Evolutionary conservation across 257 asterid species (phyloP).

Genomic region (Salvia rosmarinus): DNA sequence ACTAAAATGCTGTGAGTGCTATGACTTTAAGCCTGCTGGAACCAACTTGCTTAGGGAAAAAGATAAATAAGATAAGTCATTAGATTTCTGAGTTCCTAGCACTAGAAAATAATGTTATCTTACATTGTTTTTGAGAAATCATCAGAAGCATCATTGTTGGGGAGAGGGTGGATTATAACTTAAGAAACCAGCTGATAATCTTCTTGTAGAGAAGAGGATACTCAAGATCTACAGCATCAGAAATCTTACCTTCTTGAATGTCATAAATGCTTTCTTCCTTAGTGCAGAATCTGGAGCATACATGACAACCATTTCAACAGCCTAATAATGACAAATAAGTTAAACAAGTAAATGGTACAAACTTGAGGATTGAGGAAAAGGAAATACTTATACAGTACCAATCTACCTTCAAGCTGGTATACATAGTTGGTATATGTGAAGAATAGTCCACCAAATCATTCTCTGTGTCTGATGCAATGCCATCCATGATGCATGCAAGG

Average conservation of each 20-base stretch:
- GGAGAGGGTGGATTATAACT: background rate
- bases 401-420: conserved; percentile 70
- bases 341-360: conserved; percentile 28
- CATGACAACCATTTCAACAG: conserved; percentile 72
- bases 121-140: background rate
- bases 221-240: conserved; percentile 23
- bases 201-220: conserved; percentile 7
- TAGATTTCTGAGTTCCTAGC: background rate
- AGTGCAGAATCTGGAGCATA: conserved; percentile 63
- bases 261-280: conserved; percentile 68
- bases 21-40: conserved; percentile 12
- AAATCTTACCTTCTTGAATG: conserved; percentile 61
- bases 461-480: conserved; percentile 40
- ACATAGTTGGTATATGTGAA: conserved; percentile 53
- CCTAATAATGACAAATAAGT: conserved; percentile 49
- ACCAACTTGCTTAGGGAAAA: background rate
- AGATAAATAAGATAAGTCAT: background rate
- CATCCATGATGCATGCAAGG: conserved; percentile 65
- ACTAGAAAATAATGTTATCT: too few relatives aligned
- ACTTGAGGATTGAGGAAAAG: conserved; percentile 1
- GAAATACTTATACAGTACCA: conserved; percentile 30
- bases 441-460: conserved; percentile 50
- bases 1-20: conserved; percentile 5
- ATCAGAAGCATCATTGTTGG: background rate
- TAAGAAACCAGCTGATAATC: conserved; percentile 11